phyloP scores from a whole-genome alignment of 306 rosid genomes.

The Rubus parviflorus region DNA sequence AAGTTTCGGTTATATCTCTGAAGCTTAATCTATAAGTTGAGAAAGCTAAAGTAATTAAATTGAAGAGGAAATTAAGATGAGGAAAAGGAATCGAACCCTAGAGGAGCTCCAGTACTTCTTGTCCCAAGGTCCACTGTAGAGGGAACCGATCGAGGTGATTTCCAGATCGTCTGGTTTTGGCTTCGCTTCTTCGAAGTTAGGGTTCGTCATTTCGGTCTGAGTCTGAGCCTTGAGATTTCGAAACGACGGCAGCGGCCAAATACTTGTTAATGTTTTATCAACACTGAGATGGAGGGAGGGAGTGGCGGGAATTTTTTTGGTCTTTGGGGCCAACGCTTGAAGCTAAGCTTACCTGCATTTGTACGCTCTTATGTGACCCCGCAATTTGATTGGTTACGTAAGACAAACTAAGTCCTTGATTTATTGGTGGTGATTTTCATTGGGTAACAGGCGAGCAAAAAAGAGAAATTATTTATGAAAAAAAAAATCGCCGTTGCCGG shows the following conservation, averaged over 20 bases:
- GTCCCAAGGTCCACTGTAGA: slow-evolving; percentile 75
- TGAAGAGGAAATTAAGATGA: neutral
- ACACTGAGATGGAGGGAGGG: neutral
- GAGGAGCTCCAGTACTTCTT: slow-evolving; percentile 95
- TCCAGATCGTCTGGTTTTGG: slow-evolving; percentile 56
- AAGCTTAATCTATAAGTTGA: neutral
- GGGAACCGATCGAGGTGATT: slow-evolving; percentile 71
- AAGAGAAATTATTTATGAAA: neutral
- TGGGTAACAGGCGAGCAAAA: neutral
- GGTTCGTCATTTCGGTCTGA: slow-evolving; percentile 34
- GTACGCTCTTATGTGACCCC: neutral
- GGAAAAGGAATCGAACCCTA: slow-evolving; percentile 56
- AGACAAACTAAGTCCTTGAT: no score
- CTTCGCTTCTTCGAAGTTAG: slow-evolving; percentile 23
- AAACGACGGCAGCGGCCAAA: neutral
- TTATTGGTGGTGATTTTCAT: neutral
- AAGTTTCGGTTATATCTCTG: neutral
- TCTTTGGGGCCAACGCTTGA: neutral
- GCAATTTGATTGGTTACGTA: neutral
- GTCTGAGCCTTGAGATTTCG: neutral
- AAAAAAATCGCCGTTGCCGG: slow-evolving; percentile 35
- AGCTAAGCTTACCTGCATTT: neutral
- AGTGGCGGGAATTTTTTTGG: slow-evolving; percentile 47
- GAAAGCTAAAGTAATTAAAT: neutral
- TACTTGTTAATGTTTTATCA: no score